phyloP scores from a whole-genome alignment of 2,329 filamentous ascomycete species.

The Ophiobolus disseminans region DNA sequence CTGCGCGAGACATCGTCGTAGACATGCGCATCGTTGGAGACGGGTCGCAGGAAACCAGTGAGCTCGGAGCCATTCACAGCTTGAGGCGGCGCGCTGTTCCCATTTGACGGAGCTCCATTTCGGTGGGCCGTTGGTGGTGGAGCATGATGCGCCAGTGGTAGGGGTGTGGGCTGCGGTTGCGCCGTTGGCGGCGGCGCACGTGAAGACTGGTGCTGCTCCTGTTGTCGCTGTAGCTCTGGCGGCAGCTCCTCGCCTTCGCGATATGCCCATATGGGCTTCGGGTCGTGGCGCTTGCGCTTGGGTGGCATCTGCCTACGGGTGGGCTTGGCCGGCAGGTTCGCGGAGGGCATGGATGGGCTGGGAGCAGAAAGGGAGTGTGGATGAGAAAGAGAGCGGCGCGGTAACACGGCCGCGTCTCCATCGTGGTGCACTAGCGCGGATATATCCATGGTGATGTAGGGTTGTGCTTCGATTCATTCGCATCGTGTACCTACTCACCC shows the following conservation, averaged over 20 bases:
- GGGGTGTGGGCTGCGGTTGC: constrained; percentile 12
- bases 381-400: constrained; percentile 41
- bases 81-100: constrained; percentile 15
- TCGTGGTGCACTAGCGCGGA: constrained; percentile 45
- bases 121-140: constrained; percentile 21
- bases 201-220: constrained; percentile 31
- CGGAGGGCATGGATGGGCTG: constrained; percentile 36
- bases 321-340: constrained; percentile 36
- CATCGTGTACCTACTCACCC: constrained; percentile 16
- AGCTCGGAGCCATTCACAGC: constrained; percentile 21
- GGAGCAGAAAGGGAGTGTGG: constrained; percentile 34
- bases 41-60: constrained; percentile 60
- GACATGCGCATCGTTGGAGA: constrained; percentile 71
- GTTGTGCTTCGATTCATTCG: constrained; percentile 28
- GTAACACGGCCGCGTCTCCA: constrained; percentile 36
- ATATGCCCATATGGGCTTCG: constrained; percentile 48
- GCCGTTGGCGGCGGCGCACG: constrained; percentile 27
- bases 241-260: constrained; percentile 37
- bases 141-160: constrained; percentile 24
- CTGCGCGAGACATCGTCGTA: constrained; percentile 76
- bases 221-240: constrained; percentile 31
- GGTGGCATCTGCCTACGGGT: constrained; percentile 35
- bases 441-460: constrained; percentile 45
- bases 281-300: constrained; percentile 47
- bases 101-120: constrained; percentile 25